Base-by-base conservation (phyloP, 179 eudicot species). In the Beta macrorhiza region DNA sequence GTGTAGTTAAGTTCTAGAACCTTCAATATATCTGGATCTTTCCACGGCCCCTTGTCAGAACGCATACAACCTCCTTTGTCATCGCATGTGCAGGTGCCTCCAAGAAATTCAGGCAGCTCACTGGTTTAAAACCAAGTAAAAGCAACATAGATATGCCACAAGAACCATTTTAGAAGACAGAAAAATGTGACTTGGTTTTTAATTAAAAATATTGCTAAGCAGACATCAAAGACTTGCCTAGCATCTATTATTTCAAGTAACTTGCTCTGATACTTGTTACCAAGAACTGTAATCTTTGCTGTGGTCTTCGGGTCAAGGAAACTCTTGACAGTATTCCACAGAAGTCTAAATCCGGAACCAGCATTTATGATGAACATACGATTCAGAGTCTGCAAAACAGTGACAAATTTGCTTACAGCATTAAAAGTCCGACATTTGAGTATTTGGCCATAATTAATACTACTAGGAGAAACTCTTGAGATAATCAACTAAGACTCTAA, bases 351-450 rank as follows among this genome's bases (percentile, higher is more conserved):
- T 61, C 98, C 98, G 58, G 97, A 91, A 78, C 99, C 98, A 56
- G 99, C 99, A 74, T 96, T 96, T 83, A 96, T 94, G 80, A 96
- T 96, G 88, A 86, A 96, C 98, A 96, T 96, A 64, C 93, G 95
- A 85, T 87, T 89, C 64, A 96, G 83, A 56, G 96, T 94, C 99
- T 93, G 87, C 80, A 78, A 53, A 20, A 22, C 80, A 72, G 57
- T 13, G 57, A 63, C 0, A 68, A 45, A 49, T 62, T 68, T 84
- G 76, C 78, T 13, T 37, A 84, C 1, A 61, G 3, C 51, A 71
- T 70, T 51, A n/a, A 8, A 9, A 45, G 9, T 68, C 67, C 29
- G 32, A 51, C 49, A 44, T 22, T 58, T 55, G 74, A 62, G 37
- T 9, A 68, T 62, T 13, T 72, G 79, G 77, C 52, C 5, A 52